Evolutionary conservation across 495 filamentous ascomycete genomes (phyloP), one percentile per base, ranked within the genome.

Genomic region (Trichoderma erinaceum): DNA sequence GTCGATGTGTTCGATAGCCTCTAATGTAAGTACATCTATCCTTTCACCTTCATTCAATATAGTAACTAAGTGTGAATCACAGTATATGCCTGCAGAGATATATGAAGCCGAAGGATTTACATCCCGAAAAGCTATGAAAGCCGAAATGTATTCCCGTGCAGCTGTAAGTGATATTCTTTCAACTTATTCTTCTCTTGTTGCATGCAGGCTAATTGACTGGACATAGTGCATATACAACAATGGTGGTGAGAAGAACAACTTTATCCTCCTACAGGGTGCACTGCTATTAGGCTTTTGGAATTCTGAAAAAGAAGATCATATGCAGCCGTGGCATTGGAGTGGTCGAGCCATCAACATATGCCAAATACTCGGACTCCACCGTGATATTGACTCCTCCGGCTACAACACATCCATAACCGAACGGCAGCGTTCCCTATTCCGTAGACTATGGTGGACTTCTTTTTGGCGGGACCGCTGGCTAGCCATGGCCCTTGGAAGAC

Each of bases 271-370:
- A 4, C 56, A 61, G n/a, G 23, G 25, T 3, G 56, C 56, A 1
- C 27, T 61, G 10, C 56, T 61, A 16, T 11, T 61, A 12, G 27
- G 56, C 25, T 61, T 61, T 25, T 61, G 56, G 56, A 61, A 61
- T 7, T 61, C 56, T 3, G 56, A 61, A 23, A 32, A 29, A 32
- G 56, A 61, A 27, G 56, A 61, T 11, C 56, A 61, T 18, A 61
- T 61, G 56, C 56, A 61, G 11, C 56, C 56, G n/a, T 61, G 56
- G 56, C 27, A 61, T 18, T 61, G 56, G 56, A 61, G 56, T 11
- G 56, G 56, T 11, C 10, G 12, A 18, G 56, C 56, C 8, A 61
- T 61, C 56, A 61, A 61, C 13, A 7, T 61, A 32, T 61, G 56
- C 16, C 56, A 61, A 5, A 15, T 61, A 6, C 56, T 61, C 25